These are phyloP conservation scores for Irpex sp. DNA, from an alignment of 1,284 basidiomycete species.

Conservation along the genomic window DNA sequence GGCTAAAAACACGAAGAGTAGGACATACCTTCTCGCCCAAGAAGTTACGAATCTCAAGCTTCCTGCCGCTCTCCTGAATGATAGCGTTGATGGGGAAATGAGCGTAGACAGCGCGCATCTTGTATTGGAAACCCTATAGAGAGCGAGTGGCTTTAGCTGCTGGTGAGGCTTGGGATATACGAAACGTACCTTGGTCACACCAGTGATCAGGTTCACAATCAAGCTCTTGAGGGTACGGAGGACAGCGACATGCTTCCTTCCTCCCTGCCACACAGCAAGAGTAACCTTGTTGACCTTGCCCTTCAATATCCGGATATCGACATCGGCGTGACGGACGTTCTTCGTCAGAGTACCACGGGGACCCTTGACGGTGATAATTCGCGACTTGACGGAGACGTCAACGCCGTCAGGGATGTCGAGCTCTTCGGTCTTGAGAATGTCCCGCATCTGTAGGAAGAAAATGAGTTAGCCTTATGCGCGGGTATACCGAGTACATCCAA, in stretches of 20 bases:
- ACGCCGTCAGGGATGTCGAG: slow-evolving; percentile 86
- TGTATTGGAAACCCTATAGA: slow-evolving; percentile 89
- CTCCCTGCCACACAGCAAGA: slow-evolving; percentile 97
- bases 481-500: slow-evolving; percentile 21
- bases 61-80: slow-evolving; percentile 75
- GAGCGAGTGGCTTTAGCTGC: slow-evolving; percentile 2
- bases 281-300: slow-evolving; percentile 75
- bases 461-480: slow-evolving; percentile 17
- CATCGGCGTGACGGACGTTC: slow-evolving; percentile 91
- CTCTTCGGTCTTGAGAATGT: slow-evolving; percentile 92
- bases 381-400: slow-evolving; percentile 81
- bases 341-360: slow-evolving; percentile 88
- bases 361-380: slow-evolving; percentile 85
- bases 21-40: slow-evolving; percentile 82
- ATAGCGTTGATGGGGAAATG: slow-evolving; percentile 99
- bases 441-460: slow-evolving; percentile 62
- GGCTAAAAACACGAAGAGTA: not conserved
- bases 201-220: slow-evolving; percentile 97
- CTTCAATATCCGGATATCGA: slow-evolving; percentile 87
- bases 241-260: slow-evolving; percentile 98
- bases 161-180: not conserved
- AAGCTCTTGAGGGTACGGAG: slow-evolving; percentile 92
- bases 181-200: slow-evolving; percentile 80
- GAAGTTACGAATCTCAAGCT: slow-evolving; percentile 98
- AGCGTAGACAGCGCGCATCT: slow-evolving; percentile 99